Percentiles rank a stretch among this genome's conserved stretches.
Evolutionary conservation across 148 eudicot species (phyloP).

Genomic region (Chenopodium berlandieri): DNA sequence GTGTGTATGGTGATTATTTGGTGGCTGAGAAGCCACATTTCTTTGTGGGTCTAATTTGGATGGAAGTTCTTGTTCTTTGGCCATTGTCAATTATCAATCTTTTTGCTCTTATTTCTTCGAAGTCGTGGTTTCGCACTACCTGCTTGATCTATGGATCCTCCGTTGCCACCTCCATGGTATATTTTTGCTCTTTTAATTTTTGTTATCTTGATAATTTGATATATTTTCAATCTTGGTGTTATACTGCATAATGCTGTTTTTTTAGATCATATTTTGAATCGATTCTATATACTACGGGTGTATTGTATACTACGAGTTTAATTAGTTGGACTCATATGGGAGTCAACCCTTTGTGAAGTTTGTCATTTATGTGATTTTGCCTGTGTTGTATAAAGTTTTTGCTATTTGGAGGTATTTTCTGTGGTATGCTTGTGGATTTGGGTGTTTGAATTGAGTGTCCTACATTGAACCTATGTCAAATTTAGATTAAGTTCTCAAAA

Average conservation of each 20-base stretch:
- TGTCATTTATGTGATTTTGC: background rate
- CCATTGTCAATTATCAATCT: slow-evolving; percentile 34
- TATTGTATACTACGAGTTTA: background rate
- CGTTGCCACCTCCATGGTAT: slow-evolving; percentile 34
- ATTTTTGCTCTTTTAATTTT: background rate
- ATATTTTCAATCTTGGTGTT: background rate
- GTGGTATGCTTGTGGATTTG: background rate
- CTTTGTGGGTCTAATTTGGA: slow-evolving; percentile 40
- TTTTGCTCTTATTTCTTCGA: slow-evolving; percentile 20
- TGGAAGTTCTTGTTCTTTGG: slow-evolving; percentile 33
- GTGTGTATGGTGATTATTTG: slow-evolving; percentile 38
- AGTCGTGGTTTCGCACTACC: slow-evolving; percentile 35
- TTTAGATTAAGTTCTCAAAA: background rate
- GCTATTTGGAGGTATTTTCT: too few species aligned
- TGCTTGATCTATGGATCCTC: slow-evolving; percentile 37
- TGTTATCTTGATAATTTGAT: background rate
- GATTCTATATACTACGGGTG: background rate
- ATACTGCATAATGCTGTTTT: background rate
- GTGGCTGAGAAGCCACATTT: slow-evolving; percentile 34
- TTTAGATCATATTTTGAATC: background rate
- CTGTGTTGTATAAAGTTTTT: too few species aligned
- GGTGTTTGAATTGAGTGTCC: background rate
- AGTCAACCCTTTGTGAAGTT: background rate
- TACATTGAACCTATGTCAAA: background rate
- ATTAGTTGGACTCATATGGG: background rate